Conservation (phyloP, 2,329 filamentous ascomycete genomes). For the Akanthomyces dipterigenus region DNA sequence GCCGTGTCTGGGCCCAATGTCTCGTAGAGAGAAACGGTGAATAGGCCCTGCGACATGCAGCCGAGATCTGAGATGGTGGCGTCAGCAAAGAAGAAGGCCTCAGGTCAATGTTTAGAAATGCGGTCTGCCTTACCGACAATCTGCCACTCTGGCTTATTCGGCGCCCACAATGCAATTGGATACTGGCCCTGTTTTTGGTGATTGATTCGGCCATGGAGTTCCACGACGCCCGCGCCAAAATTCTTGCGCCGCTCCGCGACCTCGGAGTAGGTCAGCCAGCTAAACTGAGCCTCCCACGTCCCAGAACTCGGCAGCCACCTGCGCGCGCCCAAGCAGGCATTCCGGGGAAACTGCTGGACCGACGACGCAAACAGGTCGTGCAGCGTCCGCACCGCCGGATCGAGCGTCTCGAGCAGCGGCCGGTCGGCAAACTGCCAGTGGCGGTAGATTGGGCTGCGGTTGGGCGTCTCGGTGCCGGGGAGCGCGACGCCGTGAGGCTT, state of each 20-base stretch:
- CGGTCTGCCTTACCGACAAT: slow-evolving; percentile 47
- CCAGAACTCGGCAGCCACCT: slow-evolving; percentile 66
- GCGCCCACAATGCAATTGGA: slow-evolving; percentile 77
- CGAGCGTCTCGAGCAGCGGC: slow-evolving; percentile 58
- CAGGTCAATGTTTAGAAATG: too few relatives aligned
- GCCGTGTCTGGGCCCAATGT: slow-evolving; percentile 86
- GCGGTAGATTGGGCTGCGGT: slow-evolving; percentile 71
- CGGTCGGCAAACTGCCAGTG: slow-evolving; percentile 72
- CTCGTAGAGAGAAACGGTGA: slow-evolving; percentile 90
- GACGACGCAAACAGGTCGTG: slow-evolving; percentile 69
- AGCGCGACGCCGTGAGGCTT: slow-evolving; percentile 72
- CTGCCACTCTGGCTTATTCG: slow-evolving; percentile 86
- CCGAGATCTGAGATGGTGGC: slow-evolving; percentile 58
- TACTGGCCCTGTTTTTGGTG: slow-evolving; percentile 55
- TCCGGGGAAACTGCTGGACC: slow-evolving; percentile 52
- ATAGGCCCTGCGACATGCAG: slow-evolving; percentile 80
- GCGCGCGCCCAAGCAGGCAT: slow-evolving; percentile 65
- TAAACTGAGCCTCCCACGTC: slow-evolving; percentile 60
- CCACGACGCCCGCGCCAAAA: slow-evolving; percentile 70
- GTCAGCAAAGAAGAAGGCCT: not conserved
- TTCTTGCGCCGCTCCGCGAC: slow-evolving; percentile 67
- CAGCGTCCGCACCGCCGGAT: slow-evolving; percentile 58
- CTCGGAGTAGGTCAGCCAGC: slow-evolving; percentile 71
- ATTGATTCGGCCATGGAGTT: slow-evolving; percentile 64
- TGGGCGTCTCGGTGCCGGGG: slow-evolving; percentile 65